A percentile compares a stretch with the other conserved stretches of the same genome.
phyloP scores from a whole-genome alignment of 257 asterid species.

The Solanum pinnatisectum region DNA sequence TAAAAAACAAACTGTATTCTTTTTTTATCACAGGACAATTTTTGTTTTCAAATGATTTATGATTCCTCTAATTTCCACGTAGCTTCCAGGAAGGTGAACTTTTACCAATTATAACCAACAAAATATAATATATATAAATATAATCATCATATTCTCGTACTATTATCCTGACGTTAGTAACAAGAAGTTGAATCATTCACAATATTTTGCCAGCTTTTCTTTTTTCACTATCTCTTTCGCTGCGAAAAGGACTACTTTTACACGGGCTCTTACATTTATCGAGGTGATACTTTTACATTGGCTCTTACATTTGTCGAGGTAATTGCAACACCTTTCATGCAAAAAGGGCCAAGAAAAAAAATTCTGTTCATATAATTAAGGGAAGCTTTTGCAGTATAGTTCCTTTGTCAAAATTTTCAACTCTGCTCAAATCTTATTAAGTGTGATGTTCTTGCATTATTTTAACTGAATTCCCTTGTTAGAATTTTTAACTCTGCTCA shows the following conservation, averaged over 20 bases:
- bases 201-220: neutral
- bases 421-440: neutral
- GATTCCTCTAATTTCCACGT: neutral
- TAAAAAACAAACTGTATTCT: neutral
- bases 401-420: too few relatives aligned
- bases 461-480: neutral
- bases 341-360: neutral
- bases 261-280: neutral
- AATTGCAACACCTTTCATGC: neutral
- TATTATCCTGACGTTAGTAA: neutral
- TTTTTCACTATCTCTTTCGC: neutral
- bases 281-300: neutral
- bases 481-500: neutral
- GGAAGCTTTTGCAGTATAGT: neutral
- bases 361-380: neutral
- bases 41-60: neutral
- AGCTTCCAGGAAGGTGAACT: constrained; percentile 12
- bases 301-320: neutral
- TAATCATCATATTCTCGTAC: neutral
- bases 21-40: neutral
- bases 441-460: neutral
- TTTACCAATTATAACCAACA: neutral
- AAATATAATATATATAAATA: neutral
- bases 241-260: neutral
- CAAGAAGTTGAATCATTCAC: neutral